These are phyloP conservation scores for Fusarium abutilonis DNA, from an alignment of 2,329 filamentous ascomycete genomes.

Conservation along the genomic window DNA sequence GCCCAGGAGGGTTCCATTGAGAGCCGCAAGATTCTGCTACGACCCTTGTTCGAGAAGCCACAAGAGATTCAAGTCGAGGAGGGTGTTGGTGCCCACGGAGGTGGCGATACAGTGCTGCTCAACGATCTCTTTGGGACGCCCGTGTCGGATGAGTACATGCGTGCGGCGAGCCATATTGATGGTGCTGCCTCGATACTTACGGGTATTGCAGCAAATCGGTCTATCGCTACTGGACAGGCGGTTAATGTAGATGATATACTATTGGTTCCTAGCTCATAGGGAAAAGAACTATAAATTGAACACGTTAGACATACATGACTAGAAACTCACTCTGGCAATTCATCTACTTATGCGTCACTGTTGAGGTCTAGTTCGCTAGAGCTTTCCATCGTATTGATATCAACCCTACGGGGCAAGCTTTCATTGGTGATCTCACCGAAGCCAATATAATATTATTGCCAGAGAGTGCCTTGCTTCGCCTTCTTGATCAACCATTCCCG, in stretches of 20 bases:
- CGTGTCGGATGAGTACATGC: slow-evolving; percentile 60
- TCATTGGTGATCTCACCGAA: no score
- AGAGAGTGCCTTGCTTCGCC: slow-evolving; percentile 22
- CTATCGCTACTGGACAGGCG: slow-evolving; percentile 65
- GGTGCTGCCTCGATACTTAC: slow-evolving; percentile 68
- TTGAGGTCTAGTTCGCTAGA: no score
- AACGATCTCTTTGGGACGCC: slow-evolving; percentile 66
- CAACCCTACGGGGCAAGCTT: no score
- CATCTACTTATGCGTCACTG: neutral
- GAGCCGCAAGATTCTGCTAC: slow-evolving; percentile 58
- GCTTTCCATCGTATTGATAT: no score
- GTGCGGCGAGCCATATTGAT: slow-evolving; percentile 67
- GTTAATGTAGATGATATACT: slow-evolving; percentile 65
- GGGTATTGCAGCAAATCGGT: slow-evolving; percentile 67
- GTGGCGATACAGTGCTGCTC: slow-evolving; percentile 66
- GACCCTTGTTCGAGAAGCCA: slow-evolving; percentile 66
- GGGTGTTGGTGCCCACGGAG: slow-evolving; percentile 66
- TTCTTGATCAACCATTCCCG: slow-evolving; percentile 26
- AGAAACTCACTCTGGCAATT: neutral
- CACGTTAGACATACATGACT: neutral
- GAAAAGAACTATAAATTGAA: neutral
- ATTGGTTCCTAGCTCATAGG: slow-evolving; percentile 21
- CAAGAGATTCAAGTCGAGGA: slow-evolving; percentile 63
- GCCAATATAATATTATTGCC: neutral
- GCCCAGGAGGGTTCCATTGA: slow-evolving; percentile 64